Percentiles rank a stretch among this genome's conserved stretches.
These are phyloP conservation scores for Coniochaeta sp. DNA, from an alignment of 2,329 filamentous ascomycete species.

Conservation along the genomic window DNA sequence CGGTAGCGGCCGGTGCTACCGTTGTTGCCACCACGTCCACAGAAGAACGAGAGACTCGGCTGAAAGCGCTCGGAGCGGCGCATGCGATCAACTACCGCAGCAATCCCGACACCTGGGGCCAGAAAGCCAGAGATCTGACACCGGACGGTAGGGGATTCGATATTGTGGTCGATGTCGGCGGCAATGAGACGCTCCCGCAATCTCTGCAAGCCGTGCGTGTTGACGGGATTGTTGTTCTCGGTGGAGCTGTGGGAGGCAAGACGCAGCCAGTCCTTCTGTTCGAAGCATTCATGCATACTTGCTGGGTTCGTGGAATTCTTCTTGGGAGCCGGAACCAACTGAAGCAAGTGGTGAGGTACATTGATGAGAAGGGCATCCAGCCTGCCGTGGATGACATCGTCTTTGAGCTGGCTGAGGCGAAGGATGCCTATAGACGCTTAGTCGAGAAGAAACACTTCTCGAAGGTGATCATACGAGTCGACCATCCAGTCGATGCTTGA, in stretches of 20 bases:
- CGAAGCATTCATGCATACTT: constrained; percentile 15
- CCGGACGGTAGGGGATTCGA: constrained; percentile 45
- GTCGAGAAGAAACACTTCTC: constrained; percentile 26
- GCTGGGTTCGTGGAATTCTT: constrained; percentile 20
- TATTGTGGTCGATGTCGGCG: constrained; percentile 58
- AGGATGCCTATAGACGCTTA: constrained; percentile 22
- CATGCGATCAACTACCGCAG: constrained; percentile 54
- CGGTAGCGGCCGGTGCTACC: constrained; percentile 38
- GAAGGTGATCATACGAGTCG: constrained; percentile 23
- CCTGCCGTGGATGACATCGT: constrained; percentile 20
- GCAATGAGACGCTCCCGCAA: constrained; percentile 50
- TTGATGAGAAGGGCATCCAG: constrained; percentile 22
- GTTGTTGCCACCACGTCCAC: constrained; percentile 54
- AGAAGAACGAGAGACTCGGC: constrained; percentile 41
- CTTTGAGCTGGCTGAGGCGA: constrained; percentile 21
- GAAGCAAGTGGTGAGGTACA: constrained; percentile 17
- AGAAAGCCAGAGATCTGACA: constrained; percentile 41
- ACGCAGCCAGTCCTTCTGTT: constrained; percentile 21
- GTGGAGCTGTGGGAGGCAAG: constrained; percentile 20
- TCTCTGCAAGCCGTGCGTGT: constrained; percentile 39
- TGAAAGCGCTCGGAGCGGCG: constrained; percentile 48
- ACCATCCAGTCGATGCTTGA: constrained; percentile 9
- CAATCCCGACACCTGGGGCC: constrained; percentile 46
- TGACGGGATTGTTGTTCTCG: constrained; percentile 23
- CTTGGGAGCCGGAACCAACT: constrained; percentile 17